These are phyloP conservation scores for Phytopythium vexans DNA, from an alignment of 352 stramenopile species.

Conservation along the genomic window DNA sequence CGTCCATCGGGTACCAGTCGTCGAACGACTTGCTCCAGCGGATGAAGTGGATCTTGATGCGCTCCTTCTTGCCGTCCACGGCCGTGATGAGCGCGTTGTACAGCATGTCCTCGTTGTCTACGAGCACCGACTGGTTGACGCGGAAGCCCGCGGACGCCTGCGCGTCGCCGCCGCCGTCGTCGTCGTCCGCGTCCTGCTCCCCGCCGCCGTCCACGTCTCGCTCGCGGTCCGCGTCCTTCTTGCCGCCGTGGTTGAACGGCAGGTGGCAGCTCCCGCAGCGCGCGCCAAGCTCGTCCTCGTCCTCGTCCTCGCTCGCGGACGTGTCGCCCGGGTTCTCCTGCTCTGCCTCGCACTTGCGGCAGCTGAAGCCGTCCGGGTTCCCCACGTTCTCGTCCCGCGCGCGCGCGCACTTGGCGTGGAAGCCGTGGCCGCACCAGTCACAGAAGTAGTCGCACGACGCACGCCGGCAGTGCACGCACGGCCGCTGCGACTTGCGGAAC, in stretches of 20 bases:
- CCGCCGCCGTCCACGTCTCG: not conserved
- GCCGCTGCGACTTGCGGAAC: constrained; percentile 60
- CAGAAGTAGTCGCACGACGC: constrained; percentile 75
- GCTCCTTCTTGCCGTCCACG: constrained; percentile 64
- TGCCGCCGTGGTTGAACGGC: constrained; percentile 43
- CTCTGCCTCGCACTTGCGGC: constrained; percentile 63
- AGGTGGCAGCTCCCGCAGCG: constrained; percentile 60
- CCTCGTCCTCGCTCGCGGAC: constrained; percentile 21
- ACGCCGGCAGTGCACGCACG: constrained; percentile 62
- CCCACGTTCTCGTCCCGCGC: constrained; percentile 46
- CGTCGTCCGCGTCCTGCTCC: not conserved
- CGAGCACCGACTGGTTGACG: constrained; percentile 80
- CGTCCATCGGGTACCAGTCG: constrained; percentile 88
- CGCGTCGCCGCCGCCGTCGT: constrained; percentile 5
- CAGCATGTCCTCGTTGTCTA: constrained; percentile 84
- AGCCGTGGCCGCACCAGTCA: constrained; percentile 82
- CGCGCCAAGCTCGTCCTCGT: constrained; percentile 57
- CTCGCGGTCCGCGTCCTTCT: constrained; percentile 14
- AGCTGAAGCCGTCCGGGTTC: constrained; percentile 64
- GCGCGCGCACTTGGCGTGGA: constrained; percentile 70
- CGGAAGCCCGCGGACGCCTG: constrained; percentile 43
- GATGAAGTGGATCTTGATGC: constrained; percentile 87
- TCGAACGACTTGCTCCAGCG: constrained; percentile 87
- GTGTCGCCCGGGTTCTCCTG: constrained; percentile 58
- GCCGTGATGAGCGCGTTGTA: constrained; percentile 86